Conservation (phyloP, 108 stramenopile genomes). For the Stephanodiscus triporus region DNA sequence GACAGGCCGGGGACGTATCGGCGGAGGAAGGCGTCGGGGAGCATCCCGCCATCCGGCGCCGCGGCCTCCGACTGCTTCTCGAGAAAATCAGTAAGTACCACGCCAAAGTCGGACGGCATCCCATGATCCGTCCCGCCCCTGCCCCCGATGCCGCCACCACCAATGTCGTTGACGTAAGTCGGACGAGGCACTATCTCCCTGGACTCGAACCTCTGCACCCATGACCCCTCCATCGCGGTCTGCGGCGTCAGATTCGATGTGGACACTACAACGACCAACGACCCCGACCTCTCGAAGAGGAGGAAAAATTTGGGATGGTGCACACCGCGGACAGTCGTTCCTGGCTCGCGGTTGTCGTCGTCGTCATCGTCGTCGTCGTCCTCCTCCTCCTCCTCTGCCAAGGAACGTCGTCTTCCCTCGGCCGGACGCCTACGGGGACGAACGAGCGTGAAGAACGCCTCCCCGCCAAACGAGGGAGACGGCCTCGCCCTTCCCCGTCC, state of each 20-base stretch:
- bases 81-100: slow-evolving; percentile 68
- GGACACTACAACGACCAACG: slow-evolving; percentile 72
- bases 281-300: slow-evolving; percentile 69
- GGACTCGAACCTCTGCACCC: slow-evolving; percentile 77
- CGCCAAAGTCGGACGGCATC: slow-evolving; percentile 66
- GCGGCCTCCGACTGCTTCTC: slow-evolving; percentile 61
- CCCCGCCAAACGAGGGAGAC: slow-evolving; percentile 37
- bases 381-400: slow-evolving; percentile 8
- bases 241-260: slow-evolving; percentile 69
- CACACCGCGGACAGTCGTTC: slow-evolving; percentile 52
- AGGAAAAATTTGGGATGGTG: slow-evolving; percentile 87
- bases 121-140: slow-evolving; percentile 29
- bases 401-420: no score
- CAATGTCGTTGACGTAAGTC: slow-evolving; percentile 3
- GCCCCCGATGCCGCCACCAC: neutral
- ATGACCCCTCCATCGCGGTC: slow-evolving; percentile 65
- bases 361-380: neutral
- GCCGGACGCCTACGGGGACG: slow-evolving; percentile 28
- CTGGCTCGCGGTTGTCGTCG: neutral
- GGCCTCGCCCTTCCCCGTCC: slow-evolving; percentile 22
- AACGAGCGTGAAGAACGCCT: slow-evolving; percentile 46
- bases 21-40: slow-evolving; percentile 54
- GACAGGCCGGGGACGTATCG: slow-evolving; percentile 45
- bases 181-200: neutral
- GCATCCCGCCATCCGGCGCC: slow-evolving; percentile 31